A percentile compares a stretch with the other conserved stretches of the same genome.
phyloP scores from a whole-genome alignment of 768 basidiomycete species.

The Leccinellum luteum region DNA sequence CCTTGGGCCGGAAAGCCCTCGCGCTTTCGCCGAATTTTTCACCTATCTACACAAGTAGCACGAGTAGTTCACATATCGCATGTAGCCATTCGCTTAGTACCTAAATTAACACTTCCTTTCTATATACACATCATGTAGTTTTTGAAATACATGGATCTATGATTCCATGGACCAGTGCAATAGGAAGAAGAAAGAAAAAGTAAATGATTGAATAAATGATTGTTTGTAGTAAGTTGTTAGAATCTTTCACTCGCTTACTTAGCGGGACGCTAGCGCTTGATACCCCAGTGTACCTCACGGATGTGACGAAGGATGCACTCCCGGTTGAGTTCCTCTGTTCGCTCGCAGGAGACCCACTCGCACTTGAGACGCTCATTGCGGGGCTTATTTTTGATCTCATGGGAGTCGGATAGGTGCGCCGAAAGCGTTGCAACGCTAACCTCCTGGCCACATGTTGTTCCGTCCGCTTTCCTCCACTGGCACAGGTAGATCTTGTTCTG shows the following conservation, averaged over 20 bases:
- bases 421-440: constrained; percentile 1
- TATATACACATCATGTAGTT: too few relatives aligned
- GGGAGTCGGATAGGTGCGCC: constrained; percentile 9
- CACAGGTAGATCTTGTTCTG: neutral
- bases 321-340: constrained; percentile 9
- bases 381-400: constrained; percentile 10
- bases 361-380: neutral
- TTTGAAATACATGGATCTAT: too few relatives aligned
- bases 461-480: constrained; percentile 1
- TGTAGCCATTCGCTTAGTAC: too few relatives aligned
- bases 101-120: too few relatives aligned
- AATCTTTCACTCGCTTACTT: too few relatives aligned
- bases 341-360: constrained; percentile 10
- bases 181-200: too few relatives aligned
- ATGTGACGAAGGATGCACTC: constrained; percentile 21
- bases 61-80: too few relatives aligned
- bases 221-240: too few relatives aligned
- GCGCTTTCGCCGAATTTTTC: neutral
- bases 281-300: constrained; percentile 10
- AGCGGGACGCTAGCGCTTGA: constrained; percentile 11
- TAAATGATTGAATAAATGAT: too few relatives aligned
- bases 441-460: neutral
- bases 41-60: too few relatives aligned
- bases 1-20: neutral
- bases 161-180: too few relatives aligned